Evolutionary conservation across 2,329 filamentous ascomycete genomes (phyloP).

Genomic region (Trichoderma simmonsii): DNA sequence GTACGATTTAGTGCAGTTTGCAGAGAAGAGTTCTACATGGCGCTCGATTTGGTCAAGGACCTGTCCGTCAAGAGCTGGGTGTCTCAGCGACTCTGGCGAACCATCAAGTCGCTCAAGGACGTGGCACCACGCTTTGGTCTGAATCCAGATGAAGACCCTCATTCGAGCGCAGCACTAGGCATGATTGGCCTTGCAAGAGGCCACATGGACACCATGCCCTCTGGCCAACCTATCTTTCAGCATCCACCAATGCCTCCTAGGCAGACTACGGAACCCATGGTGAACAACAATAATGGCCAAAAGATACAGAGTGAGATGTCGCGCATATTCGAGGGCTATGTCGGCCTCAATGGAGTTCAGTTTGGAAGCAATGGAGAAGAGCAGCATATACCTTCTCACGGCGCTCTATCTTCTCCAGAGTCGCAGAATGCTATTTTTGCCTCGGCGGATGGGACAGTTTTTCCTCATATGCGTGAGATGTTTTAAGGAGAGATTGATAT

Average conservation of each 20-base stretch:
- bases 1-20: constrained; percentile 66
- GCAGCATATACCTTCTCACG: constrained; percentile 24
- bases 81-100: constrained; percentile 70
- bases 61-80: constrained; percentile 70
- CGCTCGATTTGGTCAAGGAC: constrained; percentile 69
- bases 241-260: constrained; percentile 20
- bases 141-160: constrained; percentile 45
- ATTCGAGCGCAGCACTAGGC: constrained; percentile 50
- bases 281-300: constrained; percentile 43
- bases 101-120: constrained; percentile 66
- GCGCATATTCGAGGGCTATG: constrained; percentile 42
- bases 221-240: constrained; percentile 28
- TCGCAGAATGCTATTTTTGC: constrained; percentile 25
- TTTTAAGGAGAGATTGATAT: constrained; percentile 26
- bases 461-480: constrained; percentile 38
- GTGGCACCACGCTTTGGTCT: constrained; percentile 68
- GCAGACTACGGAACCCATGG: constrained; percentile 17
- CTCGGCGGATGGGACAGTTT: constrained; percentile 33
- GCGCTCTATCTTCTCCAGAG: constrained; percentile 26
- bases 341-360: constrained; percentile 36
- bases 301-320: constrained; percentile 55
- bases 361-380: constrained; percentile 28
- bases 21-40: constrained; percentile 75
- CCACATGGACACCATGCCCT: constrained; percentile 29
- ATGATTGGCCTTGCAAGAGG: constrained; percentile 54